These are phyloP conservation scores for Yamadazyma triangularis DNA, from an alignment of 1,139 yeast genomes.

Conservation along the genomic window DNA sequence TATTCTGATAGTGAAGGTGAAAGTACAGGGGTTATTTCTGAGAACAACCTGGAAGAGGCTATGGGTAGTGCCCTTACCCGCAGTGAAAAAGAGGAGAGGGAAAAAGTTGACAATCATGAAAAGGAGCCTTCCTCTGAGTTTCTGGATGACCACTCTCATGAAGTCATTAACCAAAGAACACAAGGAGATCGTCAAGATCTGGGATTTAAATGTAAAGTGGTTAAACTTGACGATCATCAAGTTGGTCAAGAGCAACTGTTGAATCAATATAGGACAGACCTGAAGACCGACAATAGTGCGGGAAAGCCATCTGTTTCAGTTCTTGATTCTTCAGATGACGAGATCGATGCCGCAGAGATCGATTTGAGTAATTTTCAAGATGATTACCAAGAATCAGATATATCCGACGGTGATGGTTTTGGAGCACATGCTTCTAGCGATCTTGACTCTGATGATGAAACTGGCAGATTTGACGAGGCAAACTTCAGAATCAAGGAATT, in stretches of 20 bases:
- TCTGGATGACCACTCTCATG: neutral
- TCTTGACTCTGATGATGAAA: conserved; percentile 9
- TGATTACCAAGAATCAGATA: conserved; percentile 41
- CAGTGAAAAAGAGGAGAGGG: no score
- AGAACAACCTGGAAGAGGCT: conserved; percentile 9
- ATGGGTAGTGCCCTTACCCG: neutral
- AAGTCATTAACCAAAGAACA: no score
- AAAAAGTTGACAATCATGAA: conserved; percentile 9
- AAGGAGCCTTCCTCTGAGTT: conserved; percentile 1
- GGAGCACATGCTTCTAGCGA: no score
- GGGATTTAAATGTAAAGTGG: no score
- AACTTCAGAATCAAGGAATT: conserved; percentile 30
- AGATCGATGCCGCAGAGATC: conserved; percentile 14
- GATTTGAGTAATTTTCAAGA: conserved; percentile 45
- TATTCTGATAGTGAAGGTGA: conserved; percentile 20
- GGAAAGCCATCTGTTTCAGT: neutral
- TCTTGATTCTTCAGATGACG: neutral
- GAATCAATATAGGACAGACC: neutral
- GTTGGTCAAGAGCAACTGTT: neutral
- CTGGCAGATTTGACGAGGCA: conserved; percentile 10
- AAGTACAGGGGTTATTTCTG: conserved; percentile 14
- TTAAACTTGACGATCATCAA: neutral
- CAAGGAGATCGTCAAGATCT: neutral
- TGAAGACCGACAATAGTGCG: neutral
- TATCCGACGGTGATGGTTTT: neutral